These are phyloP conservation scores for Syncephalastrum contaminatum DNA, from an alignment of 371 early-diverging fungal species.

Conservation along the genomic window DNA sequence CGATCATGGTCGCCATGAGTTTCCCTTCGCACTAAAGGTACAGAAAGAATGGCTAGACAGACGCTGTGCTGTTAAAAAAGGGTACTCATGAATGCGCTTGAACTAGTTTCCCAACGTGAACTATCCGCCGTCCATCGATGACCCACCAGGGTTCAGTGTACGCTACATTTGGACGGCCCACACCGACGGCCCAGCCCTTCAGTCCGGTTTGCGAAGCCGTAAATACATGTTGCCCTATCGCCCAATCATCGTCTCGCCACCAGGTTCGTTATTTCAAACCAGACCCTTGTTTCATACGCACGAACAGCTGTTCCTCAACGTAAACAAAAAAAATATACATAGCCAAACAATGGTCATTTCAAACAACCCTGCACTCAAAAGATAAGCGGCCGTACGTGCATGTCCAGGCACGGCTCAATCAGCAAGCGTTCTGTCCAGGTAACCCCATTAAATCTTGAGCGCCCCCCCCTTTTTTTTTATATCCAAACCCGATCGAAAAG, in stretches of 20 bases:
- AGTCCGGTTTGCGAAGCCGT: slow-evolving; percentile 21
- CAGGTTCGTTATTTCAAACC: not conserved
- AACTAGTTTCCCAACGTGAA: slow-evolving; percentile 40
- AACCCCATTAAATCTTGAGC: slow-evolving; percentile 1
- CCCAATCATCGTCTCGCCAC: slow-evolving; percentile 28
- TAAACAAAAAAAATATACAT: no score
- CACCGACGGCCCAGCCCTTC: slow-evolving; percentile 39
- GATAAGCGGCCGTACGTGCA: no score
- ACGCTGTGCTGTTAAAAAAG: no score
- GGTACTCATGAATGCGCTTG: not conserved
- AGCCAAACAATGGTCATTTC: no score
- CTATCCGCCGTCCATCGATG: slow-evolving; percentile 33
- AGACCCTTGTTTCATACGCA: no score
- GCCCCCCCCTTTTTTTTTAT: not conserved
- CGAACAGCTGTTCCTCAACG: no score
- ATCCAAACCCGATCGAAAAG: not conserved
- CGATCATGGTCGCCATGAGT: slow-evolving; percentile 34
- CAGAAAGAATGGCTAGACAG: not conserved
- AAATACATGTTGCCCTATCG: slow-evolving; percentile 24
- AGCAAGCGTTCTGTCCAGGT: slow-evolving; percentile 52
- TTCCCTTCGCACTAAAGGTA: slow-evolving; percentile 53
- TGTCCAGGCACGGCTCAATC: slow-evolving; percentile 31
- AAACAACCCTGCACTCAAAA: no score
- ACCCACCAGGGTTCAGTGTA: slow-evolving; percentile 28
- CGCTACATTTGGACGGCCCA: slow-evolving; percentile 49